Conservation (phyloP, 371 early-diverging fungal species). For the Coelomomyces lativittatus region DNA sequence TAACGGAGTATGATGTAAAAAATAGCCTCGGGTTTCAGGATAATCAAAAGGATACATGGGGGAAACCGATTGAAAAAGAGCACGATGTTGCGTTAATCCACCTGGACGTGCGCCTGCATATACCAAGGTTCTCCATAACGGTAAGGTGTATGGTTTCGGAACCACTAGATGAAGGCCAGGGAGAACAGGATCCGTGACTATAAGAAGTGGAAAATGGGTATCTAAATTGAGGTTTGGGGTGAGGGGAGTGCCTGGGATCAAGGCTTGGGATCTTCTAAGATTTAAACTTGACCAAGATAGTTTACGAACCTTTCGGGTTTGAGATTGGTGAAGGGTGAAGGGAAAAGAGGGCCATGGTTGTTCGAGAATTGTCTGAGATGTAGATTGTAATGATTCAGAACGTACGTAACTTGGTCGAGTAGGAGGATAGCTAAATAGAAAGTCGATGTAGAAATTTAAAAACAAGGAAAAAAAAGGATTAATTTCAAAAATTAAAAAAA, state of each 20-base stretch:
- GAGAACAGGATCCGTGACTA: constrained; percentile 11
- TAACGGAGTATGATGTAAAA: constrained; percentile 3
- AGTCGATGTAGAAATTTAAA: constrained; percentile 1
- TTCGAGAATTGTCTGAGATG: not conserved
- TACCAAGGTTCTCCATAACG: constrained; percentile 68
- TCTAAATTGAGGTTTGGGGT: constrained; percentile 21
- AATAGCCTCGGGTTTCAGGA: constrained; percentile 26
- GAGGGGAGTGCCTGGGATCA: constrained; percentile 56
- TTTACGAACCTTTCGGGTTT: constrained; percentile 48
- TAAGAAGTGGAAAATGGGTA: constrained; percentile 51
- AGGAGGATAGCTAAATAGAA: not conserved
- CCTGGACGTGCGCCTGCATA: constrained; percentile 62
- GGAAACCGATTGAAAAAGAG: constrained; percentile 19
- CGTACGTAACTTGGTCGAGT: not conserved
- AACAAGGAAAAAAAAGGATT: too few relatives aligned
- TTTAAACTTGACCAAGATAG: constrained; percentile 45
- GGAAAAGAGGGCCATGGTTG: constrained; percentile 8
- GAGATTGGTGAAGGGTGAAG: constrained; percentile 10
- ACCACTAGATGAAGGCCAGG: constrained; percentile 68
- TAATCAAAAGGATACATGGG: constrained; percentile 40
- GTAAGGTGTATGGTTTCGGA: constrained; percentile 61
- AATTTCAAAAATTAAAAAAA: not conserved
- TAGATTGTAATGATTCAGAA: not conserved
- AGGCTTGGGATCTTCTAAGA: constrained; percentile 32
- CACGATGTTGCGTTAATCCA: constrained; percentile 32